phyloP scores from a whole-genome alignment of 306 rosid genomes.

The Trifolium pratense region DNA sequence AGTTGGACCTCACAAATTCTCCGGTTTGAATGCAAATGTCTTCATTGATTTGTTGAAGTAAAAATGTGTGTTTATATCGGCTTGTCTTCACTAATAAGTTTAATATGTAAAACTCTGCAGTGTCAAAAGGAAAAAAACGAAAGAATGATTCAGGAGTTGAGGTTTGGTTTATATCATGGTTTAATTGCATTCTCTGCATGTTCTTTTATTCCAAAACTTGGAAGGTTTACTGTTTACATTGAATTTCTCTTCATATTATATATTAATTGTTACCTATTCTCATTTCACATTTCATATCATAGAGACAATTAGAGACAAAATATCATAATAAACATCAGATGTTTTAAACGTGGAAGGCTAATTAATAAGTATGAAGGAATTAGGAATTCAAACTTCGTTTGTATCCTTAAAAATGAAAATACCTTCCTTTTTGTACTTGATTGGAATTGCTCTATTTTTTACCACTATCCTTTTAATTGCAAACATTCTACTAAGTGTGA shows the following conservation, averaged over 20 bases:
- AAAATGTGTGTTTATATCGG: constrained; percentile 1
- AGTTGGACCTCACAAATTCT: constrained; percentile 40
- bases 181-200: constrained; percentile 30
- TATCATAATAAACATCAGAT: constrained; percentile 18
- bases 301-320: constrained; percentile 21
- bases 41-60: constrained; percentile 29
- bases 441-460: constrained; percentile 16
- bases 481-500: constrained; percentile 43
- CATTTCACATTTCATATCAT: constrained; percentile 24
- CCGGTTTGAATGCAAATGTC: constrained; percentile 11
- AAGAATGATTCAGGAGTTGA: constrained; percentile 74
- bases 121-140: constrained; percentile 76
- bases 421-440: constrained; percentile 11
- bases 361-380: constrained; percentile 27
- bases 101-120: constrained; percentile 53
- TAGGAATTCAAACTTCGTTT: constrained; percentile 20
- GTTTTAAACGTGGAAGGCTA: constrained; percentile 15
- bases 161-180: constrained; percentile 61
- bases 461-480: background rate
- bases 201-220: constrained; percentile 10
- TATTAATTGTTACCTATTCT: constrained; percentile 26
- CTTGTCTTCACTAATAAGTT: constrained; percentile 37
- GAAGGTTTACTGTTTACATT: background rate
- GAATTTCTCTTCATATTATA: constrained; percentile 17
- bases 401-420: constrained; percentile 17